phyloP scores from a whole-genome alignment of 2,329 filamentous ascomycete species.

The Daldinia sp. region DNA sequence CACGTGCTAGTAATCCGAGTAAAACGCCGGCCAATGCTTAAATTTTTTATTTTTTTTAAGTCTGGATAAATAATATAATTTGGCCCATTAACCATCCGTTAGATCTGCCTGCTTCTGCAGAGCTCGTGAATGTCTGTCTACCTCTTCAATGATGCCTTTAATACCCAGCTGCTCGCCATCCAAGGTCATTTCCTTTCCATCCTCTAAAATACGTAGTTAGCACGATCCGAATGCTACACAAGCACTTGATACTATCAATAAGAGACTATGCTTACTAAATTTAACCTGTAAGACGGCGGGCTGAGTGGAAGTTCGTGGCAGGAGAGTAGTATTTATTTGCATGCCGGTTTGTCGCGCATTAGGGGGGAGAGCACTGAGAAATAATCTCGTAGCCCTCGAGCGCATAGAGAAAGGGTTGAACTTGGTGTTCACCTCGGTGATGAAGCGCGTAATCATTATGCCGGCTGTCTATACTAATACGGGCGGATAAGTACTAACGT shows the following conservation, averaged over 20 bases:
- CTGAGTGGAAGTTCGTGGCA: conserved; percentile 74
- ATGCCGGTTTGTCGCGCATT: conserved; percentile 77
- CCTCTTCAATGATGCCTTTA: conserved; percentile 85
- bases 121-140: conserved; percentile 85
- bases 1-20: conserved; percentile 17
- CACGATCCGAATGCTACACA: background rate
- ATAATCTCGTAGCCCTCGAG: conserved; percentile 84
- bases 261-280: conserved; percentile 73
- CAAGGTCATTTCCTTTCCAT: conserved; percentile 88
- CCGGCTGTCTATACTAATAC: conserved; percentile 8
- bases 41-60: too few relatives aligned
- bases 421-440: conserved; percentile 84
- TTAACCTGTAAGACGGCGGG: conserved; percentile 77
- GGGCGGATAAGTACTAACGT: background rate
- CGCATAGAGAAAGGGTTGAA: conserved; percentile 91
- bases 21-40: conserved; percentile 40
- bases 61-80: conserved; percentile 12
- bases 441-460: conserved; percentile 84
- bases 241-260: background rate
- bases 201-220: conserved; percentile 66
- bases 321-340: conserved; percentile 78
- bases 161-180: conserved; percentile 84
- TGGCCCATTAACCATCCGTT: conserved; percentile 50
- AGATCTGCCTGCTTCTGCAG: conserved; percentile 86
- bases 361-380: conserved; percentile 85